phyloP scores from a whole-genome alignment of 371 early-diverging fungal genomes.

The Conidiobolus incongruus region DNA sequence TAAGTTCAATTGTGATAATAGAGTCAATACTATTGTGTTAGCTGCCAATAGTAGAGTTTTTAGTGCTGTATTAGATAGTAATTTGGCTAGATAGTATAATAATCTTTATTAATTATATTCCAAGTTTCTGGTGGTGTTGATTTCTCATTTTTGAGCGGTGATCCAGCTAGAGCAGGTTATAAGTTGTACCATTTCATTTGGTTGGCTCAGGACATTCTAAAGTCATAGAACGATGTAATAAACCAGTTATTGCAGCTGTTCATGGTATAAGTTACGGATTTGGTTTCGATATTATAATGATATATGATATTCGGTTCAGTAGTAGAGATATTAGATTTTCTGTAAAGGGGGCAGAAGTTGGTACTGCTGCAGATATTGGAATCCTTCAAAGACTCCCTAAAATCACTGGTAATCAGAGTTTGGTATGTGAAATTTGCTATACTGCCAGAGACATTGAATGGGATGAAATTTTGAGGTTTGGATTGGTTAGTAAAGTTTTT shows the following conservation, averaged over 20 bases:
- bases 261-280: slow-evolving; percentile 77
- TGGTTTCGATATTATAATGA: slow-evolving; percentile 70
- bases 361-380: slow-evolving; percentile 66
- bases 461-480: slow-evolving; percentile 48
- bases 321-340: slow-evolving; percentile 54
- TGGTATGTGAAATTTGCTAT: slow-evolving; percentile 71
- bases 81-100: too few species aligned
- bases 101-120: too few species aligned
- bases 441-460: slow-evolving; percentile 61
- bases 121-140: too few species aligned
- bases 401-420: slow-evolving; percentile 71
- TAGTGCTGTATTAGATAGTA: too few species aligned
- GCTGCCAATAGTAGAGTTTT: too few species aligned
- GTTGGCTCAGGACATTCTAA: too few species aligned
- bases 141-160: too few species aligned
- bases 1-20: too few species aligned
- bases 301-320: slow-evolving; percentile 80
- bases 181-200: too few species aligned
- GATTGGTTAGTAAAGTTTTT: slow-evolving; percentile 52
- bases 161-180: too few species aligned
- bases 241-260: slow-evolving; percentile 77
- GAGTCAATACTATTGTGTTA: too few species aligned
- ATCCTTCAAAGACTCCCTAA: slow-evolving; percentile 87
- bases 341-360: too few species aligned
- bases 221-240: slow-evolving; percentile 63